Conservation (phyloP, 495 filamentous ascomycete species). For the Antarctomyces pellizariae region DNA sequence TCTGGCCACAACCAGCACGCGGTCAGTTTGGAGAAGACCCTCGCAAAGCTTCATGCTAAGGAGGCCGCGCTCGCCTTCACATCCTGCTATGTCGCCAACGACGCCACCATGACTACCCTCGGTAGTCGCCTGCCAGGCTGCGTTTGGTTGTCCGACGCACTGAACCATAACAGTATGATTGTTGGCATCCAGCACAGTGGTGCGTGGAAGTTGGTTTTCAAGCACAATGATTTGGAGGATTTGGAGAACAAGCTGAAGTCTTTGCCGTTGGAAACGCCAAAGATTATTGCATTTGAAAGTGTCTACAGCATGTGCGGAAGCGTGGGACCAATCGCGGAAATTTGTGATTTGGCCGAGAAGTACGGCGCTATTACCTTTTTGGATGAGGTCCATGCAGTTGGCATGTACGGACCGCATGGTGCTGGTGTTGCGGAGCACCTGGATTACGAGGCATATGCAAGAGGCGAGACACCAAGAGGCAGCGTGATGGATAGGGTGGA, state of each 20-base stretch:
- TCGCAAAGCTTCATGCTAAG: conserved; percentile 79
- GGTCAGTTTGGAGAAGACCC: conserved; percentile 54
- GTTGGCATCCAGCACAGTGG: conserved; percentile 96
- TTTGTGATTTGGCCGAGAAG: conserved; percentile 88
- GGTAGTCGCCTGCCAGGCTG: conserved; percentile 91
- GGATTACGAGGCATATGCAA: conserved; percentile 60
- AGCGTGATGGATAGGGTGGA: conserved; percentile 90
- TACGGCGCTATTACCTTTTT: conserved; percentile 95
- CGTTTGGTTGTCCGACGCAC: conserved; percentile 81
- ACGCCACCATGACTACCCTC: conserved; percentile 87
- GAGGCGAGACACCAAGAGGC: conserved; percentile 44
- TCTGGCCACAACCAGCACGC: conserved; percentile 95
- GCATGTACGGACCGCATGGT: conserved; percentile 95
- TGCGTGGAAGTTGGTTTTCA: conserved; percentile 92
- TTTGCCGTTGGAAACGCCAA: conserved; percentile 60
- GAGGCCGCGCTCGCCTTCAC: conserved; percentile 84
- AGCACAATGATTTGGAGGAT: conserved; percentile 84
- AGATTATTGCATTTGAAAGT: conserved; percentile 96
- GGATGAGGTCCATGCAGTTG: conserved; percentile 95
- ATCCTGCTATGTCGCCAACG: conserved; percentile 94
- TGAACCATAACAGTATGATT: conserved; percentile 98
- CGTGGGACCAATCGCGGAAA: conserved; percentile 82
- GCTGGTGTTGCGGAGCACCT: conserved; percentile 95
- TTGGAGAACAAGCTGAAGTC: conserved; percentile 79
- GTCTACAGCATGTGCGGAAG: conserved; percentile 99